These are phyloP conservation scores for Taiozyma sp. DNA, from an alignment of 1,139 yeast genomes.

Conservation along the genomic window DNA sequence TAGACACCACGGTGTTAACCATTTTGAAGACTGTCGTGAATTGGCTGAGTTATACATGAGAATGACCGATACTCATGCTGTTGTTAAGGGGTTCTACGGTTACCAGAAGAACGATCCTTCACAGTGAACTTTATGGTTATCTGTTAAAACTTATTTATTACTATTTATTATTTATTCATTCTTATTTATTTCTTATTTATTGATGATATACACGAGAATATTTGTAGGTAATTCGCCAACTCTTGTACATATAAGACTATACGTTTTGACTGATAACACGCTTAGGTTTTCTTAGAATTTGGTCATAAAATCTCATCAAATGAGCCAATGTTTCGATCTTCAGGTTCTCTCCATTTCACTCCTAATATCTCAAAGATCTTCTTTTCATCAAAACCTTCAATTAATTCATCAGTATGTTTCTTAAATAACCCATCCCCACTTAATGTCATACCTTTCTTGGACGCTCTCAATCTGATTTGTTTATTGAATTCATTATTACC, in stretches of 20 bases:
- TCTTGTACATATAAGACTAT: too few relatives aligned
- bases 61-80: slow-evolving; percentile 59
- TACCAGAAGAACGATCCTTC: slow-evolving; percentile 86
- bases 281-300: background rate
- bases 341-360: slow-evolving; percentile 42
- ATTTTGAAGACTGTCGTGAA: slow-evolving; percentile 73
- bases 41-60: slow-evolving; percentile 75
- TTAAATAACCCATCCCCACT: slow-evolving; percentile 47
- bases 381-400: slow-evolving; percentile 45
- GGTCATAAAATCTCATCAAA: background rate
- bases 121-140: slow-evolving; percentile 36
- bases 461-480: slow-evolving; percentile 42
- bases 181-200: slow-evolving; percentile 3
- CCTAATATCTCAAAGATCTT: slow-evolving; percentile 44
- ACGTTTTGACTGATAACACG: too few relatives aligned
- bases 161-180: slow-evolving; percentile 6
- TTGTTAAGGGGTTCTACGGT: slow-evolving; percentile 69
- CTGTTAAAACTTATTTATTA: slow-evolving; percentile 2
- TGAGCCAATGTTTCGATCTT: slow-evolving; percentile 35
- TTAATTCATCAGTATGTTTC: slow-evolving; percentile 21
- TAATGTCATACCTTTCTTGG: slow-evolving; percentile 38
- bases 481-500: slow-evolving; percentile 58
- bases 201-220: background rate
- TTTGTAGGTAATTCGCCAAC: too few relatives aligned
- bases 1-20: slow-evolving; percentile 65